Conservation (phyloP, 129 eudicot species). For the Artemisia tridentata region DNA sequence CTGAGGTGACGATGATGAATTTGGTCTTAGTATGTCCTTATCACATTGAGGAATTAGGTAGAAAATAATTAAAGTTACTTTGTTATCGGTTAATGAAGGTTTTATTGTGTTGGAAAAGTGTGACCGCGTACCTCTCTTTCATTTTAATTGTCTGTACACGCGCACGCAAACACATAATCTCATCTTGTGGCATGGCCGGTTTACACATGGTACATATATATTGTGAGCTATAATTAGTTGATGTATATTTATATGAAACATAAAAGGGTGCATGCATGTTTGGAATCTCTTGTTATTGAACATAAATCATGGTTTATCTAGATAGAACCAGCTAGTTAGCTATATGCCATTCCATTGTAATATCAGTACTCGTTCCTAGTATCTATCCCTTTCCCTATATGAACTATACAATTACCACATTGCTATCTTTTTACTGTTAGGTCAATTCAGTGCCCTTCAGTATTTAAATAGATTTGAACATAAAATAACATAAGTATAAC, state of each 20-base stretch:
- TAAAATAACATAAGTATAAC: no score
- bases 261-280: constrained; percentile 22
- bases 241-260: constrained; percentile 21
- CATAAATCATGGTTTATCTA: constrained; percentile 32
- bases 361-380: constrained; percentile 27
- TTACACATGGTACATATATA: constrained; percentile 3
- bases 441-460: no score
- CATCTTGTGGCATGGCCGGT: constrained; percentile 13
- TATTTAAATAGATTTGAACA: no score
- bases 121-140: background rate
- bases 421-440: no score
- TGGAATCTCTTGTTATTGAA: constrained; percentile 25
- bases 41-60: no score
- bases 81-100: background rate
- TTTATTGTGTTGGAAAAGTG: background rate
- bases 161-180: background rate
- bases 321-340: constrained; percentile 24
- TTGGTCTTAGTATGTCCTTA: no score
- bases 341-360: constrained; percentile 14
- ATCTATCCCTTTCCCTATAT: constrained; percentile 26
- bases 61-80: background rate
- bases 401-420: no score
- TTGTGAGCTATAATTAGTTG: background rate
- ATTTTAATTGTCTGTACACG: constrained; percentile 7
- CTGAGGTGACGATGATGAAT: no score